Base-by-base conservation (phyloP, 148 eudicot species). In the Fallopia convolvulus region DNA sequence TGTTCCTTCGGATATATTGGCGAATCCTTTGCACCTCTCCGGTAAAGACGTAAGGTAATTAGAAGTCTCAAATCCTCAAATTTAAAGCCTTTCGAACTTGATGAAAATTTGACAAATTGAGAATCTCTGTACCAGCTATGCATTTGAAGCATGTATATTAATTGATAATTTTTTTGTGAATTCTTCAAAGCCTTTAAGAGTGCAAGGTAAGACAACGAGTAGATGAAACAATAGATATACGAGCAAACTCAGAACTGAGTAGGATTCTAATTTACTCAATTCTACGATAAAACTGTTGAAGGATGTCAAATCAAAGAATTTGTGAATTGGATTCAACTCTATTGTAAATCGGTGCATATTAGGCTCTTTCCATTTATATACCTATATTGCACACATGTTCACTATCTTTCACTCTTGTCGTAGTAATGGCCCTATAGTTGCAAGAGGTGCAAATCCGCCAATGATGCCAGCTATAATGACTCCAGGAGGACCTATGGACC, bases 391-490 rank as follows among this genome's bases (percentile, higher is more conserved):
- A 68, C 72, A 14, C 39, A 68, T 36, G 3, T 6, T 68, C 20
- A 68, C 44, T 33, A 10, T 36, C 44, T 77, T 71, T 44, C 47
- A 30, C 77, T 83, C 18, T 65, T 70, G 80, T 77, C 65, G 74
- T 91, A 94, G 95, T 79, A 82, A 81, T 74, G 85, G 88, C 72
- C 86, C 88, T 76, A 82, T 94, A 78, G 85, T 78, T 82, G 92
- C 98, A 52, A 85, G 53, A 80, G 84, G 73, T 80, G 90, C 88
- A 60, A 92, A 90, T 80, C 97, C 91, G 74, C 94, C 94, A 1
- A 56, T 93, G 52, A 90, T 94, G 97, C 98, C 98, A n/a, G 91
- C 92, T 76, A 88, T 94, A 53, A 80, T 92, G 90, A 90, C 98
- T 77, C 98, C 98, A 30, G 92, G 89, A 74, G 98, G 97, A 72